phyloP scores from a whole-genome alignment of 306 rosid genomes.

The Glycyrrhiza uralensis region DNA sequence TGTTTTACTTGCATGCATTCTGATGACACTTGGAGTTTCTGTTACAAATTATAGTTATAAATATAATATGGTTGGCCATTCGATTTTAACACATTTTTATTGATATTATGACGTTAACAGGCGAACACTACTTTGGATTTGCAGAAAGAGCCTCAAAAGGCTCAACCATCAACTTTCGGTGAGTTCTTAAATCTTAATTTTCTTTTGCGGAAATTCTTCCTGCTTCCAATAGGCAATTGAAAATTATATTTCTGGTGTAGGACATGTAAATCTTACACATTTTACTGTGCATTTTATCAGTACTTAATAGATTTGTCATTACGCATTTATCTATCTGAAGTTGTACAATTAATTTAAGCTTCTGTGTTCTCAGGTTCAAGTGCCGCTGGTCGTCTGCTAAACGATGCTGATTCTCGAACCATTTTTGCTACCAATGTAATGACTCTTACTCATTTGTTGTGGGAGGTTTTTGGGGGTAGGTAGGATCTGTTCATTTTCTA shows the following conservation, averaged over 20 bases:
- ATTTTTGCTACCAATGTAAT: conserved; percentile 90
- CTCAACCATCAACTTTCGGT: conserved; percentile 46
- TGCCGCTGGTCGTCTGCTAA: conserved; percentile 53
- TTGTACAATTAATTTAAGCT: neutral
- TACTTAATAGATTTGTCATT: neutral
- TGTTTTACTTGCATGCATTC: conserved; percentile 11
- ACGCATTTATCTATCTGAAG: neutral
- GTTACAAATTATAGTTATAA: too few relatives aligned
- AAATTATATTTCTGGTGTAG: neutral
- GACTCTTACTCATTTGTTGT: conserved; percentile 18
- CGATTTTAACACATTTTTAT: neutral
- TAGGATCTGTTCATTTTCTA: conserved; percentile 13
- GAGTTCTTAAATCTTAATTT: conserved; percentile 40
- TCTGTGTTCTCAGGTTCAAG: conserved; percentile 46
- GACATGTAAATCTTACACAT: neutral
- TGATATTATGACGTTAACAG: conserved; percentile 42
- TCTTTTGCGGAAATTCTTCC: neutral
- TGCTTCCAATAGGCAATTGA: neutral
- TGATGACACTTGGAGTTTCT: neutral
- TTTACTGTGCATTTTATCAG: neutral
- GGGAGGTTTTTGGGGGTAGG: neutral
- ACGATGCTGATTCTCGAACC: conserved; percentile 81
- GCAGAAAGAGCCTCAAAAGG: conserved; percentile 49
- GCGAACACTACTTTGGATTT: conserved; percentile 41
- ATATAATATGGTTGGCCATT: neutral